phyloP scores from a whole-genome alignment of 2,329 filamentous ascomycete species.

The Neonectria faginata region DNA sequence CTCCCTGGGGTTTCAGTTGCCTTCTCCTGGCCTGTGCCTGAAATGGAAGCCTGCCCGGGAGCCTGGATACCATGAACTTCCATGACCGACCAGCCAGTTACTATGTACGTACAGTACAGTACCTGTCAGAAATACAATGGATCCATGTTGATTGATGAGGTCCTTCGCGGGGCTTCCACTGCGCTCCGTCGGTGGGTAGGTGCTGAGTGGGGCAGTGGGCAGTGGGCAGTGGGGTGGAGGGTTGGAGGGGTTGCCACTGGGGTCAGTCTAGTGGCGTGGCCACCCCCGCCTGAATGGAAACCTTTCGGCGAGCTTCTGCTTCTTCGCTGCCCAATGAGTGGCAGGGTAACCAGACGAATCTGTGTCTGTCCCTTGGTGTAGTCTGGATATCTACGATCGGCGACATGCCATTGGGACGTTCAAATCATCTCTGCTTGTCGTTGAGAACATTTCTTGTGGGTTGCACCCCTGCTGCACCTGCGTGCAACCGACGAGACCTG shows the following conservation, averaged over 20 bases:
- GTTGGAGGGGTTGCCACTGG: conserved; percentile 20
- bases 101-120: neutral
- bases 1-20: neutral
- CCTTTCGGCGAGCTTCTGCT: conserved; percentile 14
- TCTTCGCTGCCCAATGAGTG: conserved; percentile 31
- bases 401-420: neutral
- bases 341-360: conserved; percentile 22
- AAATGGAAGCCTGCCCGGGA: conserved; percentile 5
- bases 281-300: conserved; percentile 18
- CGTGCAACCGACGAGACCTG: conserved; percentile 1
- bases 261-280: conserved; percentile 28
- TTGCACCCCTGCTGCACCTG: neutral
- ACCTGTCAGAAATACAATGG: conserved; percentile 31
- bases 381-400: neutral
- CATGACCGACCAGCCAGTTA: conserved; percentile 6
- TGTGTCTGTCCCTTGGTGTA: neutral
- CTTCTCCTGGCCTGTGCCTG: neutral
- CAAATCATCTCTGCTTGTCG: neutral
- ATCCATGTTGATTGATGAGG: conserved; percentile 22
- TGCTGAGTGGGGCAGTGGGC: conserved; percentile 17
- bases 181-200: conserved; percentile 33
- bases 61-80: neutral
- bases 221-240: conserved; percentile 14
- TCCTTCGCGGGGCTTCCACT: conserved; percentile 43
- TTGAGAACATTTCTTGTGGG: neutral